Evolutionary conservation across 129 eudicot species (phyloP).

Genomic region (Ambrosia artemisiifolia): DNA sequence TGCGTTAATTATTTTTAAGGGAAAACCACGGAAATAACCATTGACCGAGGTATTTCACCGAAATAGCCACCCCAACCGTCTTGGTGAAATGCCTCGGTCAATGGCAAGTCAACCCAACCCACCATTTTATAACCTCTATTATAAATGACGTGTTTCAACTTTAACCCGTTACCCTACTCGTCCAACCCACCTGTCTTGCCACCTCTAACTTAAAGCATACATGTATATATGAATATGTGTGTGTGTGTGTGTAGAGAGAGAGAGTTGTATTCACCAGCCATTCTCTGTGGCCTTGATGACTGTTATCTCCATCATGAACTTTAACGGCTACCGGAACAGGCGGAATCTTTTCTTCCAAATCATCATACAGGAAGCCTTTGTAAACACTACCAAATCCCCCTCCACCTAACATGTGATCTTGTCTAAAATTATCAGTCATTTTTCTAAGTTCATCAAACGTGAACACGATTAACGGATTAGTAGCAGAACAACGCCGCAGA

Average conservation of each 20-base stretch:
- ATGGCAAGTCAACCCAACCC: neutral
- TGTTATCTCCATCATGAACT: conserved; percentile 92
- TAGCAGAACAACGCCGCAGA: conserved; percentile 62
- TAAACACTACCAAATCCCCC: conserved; percentile 96
- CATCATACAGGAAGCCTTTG: conserved; percentile 66
- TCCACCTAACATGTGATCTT: conserved; percentile 85
- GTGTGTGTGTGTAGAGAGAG: neutral
- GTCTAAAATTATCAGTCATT: conserved; percentile 77
- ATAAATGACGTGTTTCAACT: neutral
- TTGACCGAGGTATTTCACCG: no score
- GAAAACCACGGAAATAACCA: no score
- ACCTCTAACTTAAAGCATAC: neutral
- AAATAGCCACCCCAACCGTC: no score
- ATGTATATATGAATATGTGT: neutral
- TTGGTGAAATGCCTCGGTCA: no score
- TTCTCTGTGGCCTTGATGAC: conserved; percentile 92
- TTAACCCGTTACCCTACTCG: neutral
- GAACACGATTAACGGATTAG: conserved; percentile 72
- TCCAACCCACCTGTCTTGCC: conserved; percentile 1
- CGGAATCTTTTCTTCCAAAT: conserved; percentile 44
- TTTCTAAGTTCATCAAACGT: conserved; percentile 66
- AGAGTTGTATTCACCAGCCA: conserved; percentile 62
- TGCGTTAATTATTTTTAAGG: neutral
- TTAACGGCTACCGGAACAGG: conserved; percentile 86
- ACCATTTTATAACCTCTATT: neutral